Conservation (phyloP, 2,329 filamentous ascomycete species). For the Cadophora malorum region DNA sequence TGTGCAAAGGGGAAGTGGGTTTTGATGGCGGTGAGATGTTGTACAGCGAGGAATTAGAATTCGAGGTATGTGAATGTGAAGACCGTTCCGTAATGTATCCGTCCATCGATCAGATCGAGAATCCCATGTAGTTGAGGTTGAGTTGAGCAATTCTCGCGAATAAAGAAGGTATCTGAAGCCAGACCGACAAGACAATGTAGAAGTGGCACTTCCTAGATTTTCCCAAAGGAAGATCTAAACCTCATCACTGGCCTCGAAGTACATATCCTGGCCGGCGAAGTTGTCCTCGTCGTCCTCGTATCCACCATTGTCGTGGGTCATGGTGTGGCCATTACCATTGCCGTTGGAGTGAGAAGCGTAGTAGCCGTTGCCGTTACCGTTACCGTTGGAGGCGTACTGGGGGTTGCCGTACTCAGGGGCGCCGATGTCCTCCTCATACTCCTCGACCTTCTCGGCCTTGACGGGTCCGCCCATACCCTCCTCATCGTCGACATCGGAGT, state of each 20-base stretch:
- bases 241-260: slow-evolving; percentile 26
- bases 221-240: not conserved
- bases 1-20: not conserved
- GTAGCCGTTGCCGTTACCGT: slow-evolving; percentile 13
- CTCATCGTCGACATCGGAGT: slow-evolving; percentile 25
- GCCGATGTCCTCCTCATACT: not conserved
- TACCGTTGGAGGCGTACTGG: not conserved
- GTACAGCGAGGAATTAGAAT: not conserved
- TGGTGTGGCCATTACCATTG: not conserved
- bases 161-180: not conserved
- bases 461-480: slow-evolving; percentile 15
- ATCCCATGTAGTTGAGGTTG: not conserved
- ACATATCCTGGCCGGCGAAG: slow-evolving; percentile 6
- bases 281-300: slow-evolving; percentile 1
- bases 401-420: slow-evolving; percentile 15
- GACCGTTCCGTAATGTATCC: not conserved
- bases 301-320: not conserved
- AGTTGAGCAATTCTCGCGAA: not conserved
- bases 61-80: not conserved
- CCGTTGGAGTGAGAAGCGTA: not conserved
- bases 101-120: slow-evolving; percentile 1
- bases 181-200: not conserved
- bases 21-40: not conserved
- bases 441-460: slow-evolving; percentile 11
- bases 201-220: not conserved